Evolutionary conservation across 495 filamentous ascomycete genomes (phyloP), one percentile per base, ranked within the genome.

Genomic region (Penicillium canescens): DNA sequence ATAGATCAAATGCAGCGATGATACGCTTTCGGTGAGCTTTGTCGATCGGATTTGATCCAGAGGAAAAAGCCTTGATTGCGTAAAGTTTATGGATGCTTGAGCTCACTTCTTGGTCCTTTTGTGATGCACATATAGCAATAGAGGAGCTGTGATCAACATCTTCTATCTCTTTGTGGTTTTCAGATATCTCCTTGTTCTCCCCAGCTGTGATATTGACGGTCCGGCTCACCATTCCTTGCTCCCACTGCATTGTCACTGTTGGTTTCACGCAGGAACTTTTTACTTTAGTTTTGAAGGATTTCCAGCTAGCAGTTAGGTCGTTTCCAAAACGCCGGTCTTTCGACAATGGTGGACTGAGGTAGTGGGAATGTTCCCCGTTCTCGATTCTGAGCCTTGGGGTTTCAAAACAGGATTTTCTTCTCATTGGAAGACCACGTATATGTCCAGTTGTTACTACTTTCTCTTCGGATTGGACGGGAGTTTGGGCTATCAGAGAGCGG

Each of bases 91-190:
- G 2, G 38, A 49, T 37, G 18, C 38, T 26, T 33, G 46, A 33
- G 34, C 37, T 23, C 33, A 31, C 36, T 18, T 24, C 16, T 20
- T 49, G 46, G 46, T 38, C 33, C 23, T 49, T 39, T 31, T 39
- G 46, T 14, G 46, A 49, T 23, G 37, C n/a, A 18, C 24, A 24
- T 2, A 49, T 37, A 14, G 2, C 46, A 20, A 4, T 33, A 49
- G 33, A 49, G 33, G 46, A 49, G 23, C 46, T 33, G 46, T 26
- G 46, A 7, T 18, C 34, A n/a, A 49, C 23, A 49, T 49, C 46
- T 14, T 33, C 20, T 9, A 37, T 18, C 18, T 49, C 16, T 10
- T 33, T 14, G 26, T 48, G 23, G 6, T 49, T 49, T 33, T 49
- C 31, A 38, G 46, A 13, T 18, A 49, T 35, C 21, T n/a, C 9